Percentiles rank a stretch among this genome's conserved stretches.
Conservation (phyloP, 495 filamentous ascomycete genomes). For the Cudoniella acicularis region DNA sequence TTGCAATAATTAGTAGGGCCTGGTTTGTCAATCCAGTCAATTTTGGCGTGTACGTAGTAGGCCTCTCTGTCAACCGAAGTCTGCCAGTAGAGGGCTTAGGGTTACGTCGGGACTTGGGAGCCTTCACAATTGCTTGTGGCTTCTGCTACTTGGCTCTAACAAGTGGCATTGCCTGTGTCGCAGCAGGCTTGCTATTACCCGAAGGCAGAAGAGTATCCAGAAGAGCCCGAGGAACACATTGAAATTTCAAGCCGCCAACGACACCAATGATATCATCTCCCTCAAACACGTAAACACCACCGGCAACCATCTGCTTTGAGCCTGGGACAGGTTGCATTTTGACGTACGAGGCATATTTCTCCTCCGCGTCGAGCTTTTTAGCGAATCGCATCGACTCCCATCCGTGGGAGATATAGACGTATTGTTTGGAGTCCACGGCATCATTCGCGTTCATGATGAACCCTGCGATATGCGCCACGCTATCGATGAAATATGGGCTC, state of each 20-base stretch:
- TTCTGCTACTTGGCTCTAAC: slow-evolving; percentile 1
- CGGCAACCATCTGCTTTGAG: slow-evolving; percentile 41
- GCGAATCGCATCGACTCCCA: slow-evolving; percentile 71
- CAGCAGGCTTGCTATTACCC: slow-evolving; percentile 37
- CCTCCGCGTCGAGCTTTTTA: slow-evolving; percentile 54
- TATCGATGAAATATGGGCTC: slow-evolving; percentile 71
- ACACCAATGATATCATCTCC: slow-evolving; percentile 57
- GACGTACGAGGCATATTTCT: slow-evolving; percentile 68
- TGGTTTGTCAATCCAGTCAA: slow-evolving; percentile 35
- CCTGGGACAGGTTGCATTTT: slow-evolving; percentile 56
- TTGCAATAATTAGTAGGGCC: slow-evolving; percentile 61
- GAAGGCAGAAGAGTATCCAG: slow-evolving; percentile 63
- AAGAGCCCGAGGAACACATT: slow-evolving; percentile 59
- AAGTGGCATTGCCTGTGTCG: not conserved
- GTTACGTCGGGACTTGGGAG: not conserved
- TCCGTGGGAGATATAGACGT: slow-evolving; percentile 73
- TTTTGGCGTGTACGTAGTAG: slow-evolving; percentile 13
- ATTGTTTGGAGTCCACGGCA: slow-evolving; percentile 61
- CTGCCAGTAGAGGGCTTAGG: slow-evolving; percentile 24
- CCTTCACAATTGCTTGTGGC: slow-evolving; percentile 15
- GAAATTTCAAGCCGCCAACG: slow-evolving; percentile 55
- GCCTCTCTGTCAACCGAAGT: slow-evolving; percentile 1
- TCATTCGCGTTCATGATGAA: slow-evolving; percentile 81
- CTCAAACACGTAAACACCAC: slow-evolving; percentile 63
- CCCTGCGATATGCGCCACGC: slow-evolving; percentile 61